Evolutionary conservation across 345 rosid genomes (phyloP).

Genomic region (Camelina neglecta): DNA sequence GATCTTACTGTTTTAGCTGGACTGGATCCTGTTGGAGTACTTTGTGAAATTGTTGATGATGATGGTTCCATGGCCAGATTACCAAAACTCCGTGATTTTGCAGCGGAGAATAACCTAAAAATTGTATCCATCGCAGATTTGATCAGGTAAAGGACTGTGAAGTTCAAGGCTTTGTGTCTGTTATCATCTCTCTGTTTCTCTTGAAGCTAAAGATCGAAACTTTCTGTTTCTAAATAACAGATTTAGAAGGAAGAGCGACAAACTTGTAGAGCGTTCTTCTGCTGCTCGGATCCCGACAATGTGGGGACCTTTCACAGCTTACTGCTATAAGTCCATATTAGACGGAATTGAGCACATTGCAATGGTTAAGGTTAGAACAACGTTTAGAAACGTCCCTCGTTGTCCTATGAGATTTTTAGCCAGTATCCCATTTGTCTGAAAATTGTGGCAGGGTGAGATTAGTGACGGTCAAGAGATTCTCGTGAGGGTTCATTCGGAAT

Average conservation of each 20-base stretch:
- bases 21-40: constrained; percentile 72
- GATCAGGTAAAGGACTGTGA: constrained; percentile 55
- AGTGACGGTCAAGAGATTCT: constrained; percentile 84
- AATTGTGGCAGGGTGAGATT: constrained; percentile 60
- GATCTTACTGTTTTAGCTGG: constrained; percentile 90
- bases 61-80: constrained; percentile 94
- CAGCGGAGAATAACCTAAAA: constrained; percentile 63
- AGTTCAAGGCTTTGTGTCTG: constrained; percentile 4
- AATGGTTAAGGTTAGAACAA: constrained; percentile 90
- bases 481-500: constrained; percentile 80
- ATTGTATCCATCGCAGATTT: constrained; percentile 78
- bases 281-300: constrained; percentile 85
- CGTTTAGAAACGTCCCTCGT: not conserved
- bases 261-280: constrained; percentile 71
- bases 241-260: constrained; percentile 85
- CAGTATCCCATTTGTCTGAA: not conserved
- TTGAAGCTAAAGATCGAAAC: constrained; percentile 21
- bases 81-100: constrained; percentile 77
- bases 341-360: constrained; percentile 98
- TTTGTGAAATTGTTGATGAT: constrained; percentile 85
- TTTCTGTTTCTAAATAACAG: constrained; percentile 48
- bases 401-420: constrained; percentile 2
- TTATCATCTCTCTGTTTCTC: not conserved
- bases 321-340: constrained; percentile 75
- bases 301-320: constrained; percentile 92